phyloP scores from a whole-genome alignment of 73 alveolate genomes.

The Paramecium octaurelia region DNA sequence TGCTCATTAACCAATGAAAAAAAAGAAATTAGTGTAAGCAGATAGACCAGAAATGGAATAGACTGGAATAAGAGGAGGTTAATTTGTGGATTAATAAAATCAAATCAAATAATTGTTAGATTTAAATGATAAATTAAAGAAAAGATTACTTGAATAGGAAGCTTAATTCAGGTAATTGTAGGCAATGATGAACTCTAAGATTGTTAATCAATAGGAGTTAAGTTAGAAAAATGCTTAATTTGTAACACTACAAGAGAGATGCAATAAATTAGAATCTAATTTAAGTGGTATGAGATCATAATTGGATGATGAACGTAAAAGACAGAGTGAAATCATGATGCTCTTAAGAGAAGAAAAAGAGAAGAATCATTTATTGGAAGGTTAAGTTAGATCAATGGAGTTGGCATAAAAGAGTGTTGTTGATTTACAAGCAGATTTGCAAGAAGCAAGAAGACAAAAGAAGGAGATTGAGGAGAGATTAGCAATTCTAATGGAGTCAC shows the following conservation, averaged over 20 bases:
- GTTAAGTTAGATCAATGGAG: background rate
- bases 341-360: background rate
- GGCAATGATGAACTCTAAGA: constrained; percentile 35
- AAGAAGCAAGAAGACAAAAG: constrained; percentile 37
- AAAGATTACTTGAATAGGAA: background rate
- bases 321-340: background rate
- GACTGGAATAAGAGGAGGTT: background rate
- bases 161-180: background rate
- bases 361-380: background rate
- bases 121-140: constrained; percentile 18
- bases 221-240: constrained; percentile 19
- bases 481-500: constrained; percentile 28
- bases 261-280: background rate
- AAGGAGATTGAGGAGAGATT: constrained; percentile 20
- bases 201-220: background rate
- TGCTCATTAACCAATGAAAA: background rate
- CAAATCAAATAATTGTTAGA: constrained; percentile 9
- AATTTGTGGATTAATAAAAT: background rate
- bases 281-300: background rate
- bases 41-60: background rate
- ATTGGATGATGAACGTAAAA: constrained; percentile 23
- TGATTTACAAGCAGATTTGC: background rate
- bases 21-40: constrained; percentile 12
- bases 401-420: constrained; percentile 14
- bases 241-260: background rate